phyloP scores from a whole-genome alignment of 2,329 filamentous ascomycete species.

The Emmonsia crescens region DNA sequence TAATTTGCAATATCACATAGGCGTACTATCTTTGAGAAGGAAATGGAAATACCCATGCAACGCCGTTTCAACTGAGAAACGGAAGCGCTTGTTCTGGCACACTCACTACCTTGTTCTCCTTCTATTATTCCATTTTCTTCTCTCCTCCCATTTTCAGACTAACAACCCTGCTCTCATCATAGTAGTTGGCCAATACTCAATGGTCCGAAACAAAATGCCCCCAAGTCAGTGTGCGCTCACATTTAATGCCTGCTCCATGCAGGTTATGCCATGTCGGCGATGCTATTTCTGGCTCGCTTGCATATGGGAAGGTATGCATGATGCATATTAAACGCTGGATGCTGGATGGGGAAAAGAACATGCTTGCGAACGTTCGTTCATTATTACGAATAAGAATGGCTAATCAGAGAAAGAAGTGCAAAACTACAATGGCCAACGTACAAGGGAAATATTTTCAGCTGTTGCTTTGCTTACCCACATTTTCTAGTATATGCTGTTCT shows the following conservation, averaged over 20 bases:
- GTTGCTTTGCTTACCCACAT: not conserved
- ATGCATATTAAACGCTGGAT: constrained; percentile 1
- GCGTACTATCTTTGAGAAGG: not conserved
- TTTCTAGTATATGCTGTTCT: not conserved
- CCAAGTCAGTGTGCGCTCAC: not conserved
- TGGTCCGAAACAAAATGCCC: not conserved
- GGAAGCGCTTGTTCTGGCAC: not conserved
- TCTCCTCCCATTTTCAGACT: not conserved
- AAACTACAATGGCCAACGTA: not conserved
- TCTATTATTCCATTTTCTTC: not conserved
- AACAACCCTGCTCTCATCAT: not conserved
- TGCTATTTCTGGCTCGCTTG: not conserved
- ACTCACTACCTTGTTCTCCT: not conserved
- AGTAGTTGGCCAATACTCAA: not conserved
- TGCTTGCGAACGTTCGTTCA: not conserved
- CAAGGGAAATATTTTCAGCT: not conserved
- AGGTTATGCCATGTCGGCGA: not conserved
- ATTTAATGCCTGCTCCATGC: not conserved
- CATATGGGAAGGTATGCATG: not conserved
- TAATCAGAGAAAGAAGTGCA: not conserved
- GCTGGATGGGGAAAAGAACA: not conserved
- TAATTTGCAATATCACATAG: not conserved
- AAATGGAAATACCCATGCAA: not conserved
- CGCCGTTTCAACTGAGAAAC: not conserved
- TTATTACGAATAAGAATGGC: not conserved